Percentiles rank a stretch among this genome's conserved stretches.
Conservation (phyloP, 306 rosid genomes). For the Prunus mume region DNA sequence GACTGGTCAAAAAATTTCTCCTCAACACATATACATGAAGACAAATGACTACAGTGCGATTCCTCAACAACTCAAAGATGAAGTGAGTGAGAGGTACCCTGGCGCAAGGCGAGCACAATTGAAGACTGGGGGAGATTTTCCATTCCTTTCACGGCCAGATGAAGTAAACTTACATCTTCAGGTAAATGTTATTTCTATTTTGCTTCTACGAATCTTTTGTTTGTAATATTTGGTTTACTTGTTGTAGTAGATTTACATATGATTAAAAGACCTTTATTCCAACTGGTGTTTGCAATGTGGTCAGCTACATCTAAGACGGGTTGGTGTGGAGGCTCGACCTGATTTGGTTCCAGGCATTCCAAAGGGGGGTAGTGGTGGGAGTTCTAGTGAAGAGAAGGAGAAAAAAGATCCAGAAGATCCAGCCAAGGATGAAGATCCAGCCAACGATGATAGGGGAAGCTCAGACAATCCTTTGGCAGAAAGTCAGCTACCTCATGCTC, state of each 20-base stretch:
- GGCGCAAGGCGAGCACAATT: constrained; percentile 84
- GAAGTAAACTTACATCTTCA: constrained; percentile 98
- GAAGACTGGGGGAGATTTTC: constrained; percentile 95
- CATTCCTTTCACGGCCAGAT: constrained; percentile 97
- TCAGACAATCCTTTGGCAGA: constrained; percentile 47
- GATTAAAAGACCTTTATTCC: constrained; percentile 17
- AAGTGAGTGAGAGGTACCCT: constrained; percentile 80
- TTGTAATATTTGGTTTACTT: too few relatives aligned
- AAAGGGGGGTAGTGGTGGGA: constrained; percentile 66
- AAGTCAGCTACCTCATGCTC: constrained; percentile 46
- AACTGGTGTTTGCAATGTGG: constrained; percentile 21
- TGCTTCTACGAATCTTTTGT: not conserved
- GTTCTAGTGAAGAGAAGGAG: constrained; percentile 58
- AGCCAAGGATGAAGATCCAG: constrained; percentile 52
- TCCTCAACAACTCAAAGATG: constrained; percentile 90
- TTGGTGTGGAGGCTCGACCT: constrained; percentile 85
- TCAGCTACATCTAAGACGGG: constrained; percentile 89
- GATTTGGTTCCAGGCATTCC: constrained; percentile 60
- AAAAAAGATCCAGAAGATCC: constrained; percentile 42
- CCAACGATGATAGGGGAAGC: constrained; percentile 40
- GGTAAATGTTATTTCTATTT: constrained; percentile 38
- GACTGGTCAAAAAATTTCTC: not conserved
- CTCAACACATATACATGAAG: constrained; percentile 37
- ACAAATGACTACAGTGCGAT: constrained; percentile 95
- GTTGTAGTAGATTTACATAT: not conserved